phyloP scores from a whole-genome alignment of 805 yeast species.

The Candida patagonica region DNA sequence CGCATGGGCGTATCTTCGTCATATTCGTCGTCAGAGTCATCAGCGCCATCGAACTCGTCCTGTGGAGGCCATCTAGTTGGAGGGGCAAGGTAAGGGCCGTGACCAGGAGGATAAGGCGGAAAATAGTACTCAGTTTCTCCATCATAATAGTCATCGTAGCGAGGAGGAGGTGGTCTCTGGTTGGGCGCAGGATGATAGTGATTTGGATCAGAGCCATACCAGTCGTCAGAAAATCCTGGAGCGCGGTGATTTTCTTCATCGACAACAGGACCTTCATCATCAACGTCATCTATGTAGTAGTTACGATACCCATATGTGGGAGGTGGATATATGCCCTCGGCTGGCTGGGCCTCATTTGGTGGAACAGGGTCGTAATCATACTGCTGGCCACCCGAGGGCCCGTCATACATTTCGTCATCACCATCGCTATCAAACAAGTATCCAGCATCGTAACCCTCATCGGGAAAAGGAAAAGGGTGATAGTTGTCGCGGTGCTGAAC shows the following conservation, averaged over 20 bases:
- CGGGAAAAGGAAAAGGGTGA: slow-evolving; percentile 8
- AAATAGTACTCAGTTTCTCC: background rate
- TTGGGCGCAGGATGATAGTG: slow-evolving; percentile 1
- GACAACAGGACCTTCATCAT: background rate
- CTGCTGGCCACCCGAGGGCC: background rate
- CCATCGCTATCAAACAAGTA: slow-evolving; percentile 6
- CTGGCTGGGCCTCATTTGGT: background rate
- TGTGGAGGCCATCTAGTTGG: background rate
- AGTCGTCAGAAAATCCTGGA: background rate
- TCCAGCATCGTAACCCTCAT: slow-evolving; percentile 1
- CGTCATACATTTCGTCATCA: background rate
- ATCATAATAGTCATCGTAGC: background rate
- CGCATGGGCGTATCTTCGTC: background rate
- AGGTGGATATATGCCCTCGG: too few species aligned
- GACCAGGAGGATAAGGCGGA: background rate
- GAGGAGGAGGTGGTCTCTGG: background rate
- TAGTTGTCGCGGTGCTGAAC: slow-evolving; percentile 16
- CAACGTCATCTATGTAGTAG: too few species aligned
- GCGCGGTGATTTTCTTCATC: background rate
- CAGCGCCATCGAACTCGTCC: slow-evolving; percentile 3
- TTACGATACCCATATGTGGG: too few species aligned
- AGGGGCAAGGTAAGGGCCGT: background rate
- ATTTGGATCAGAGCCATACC: slow-evolving; percentile 2
- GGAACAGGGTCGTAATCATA: background rate
- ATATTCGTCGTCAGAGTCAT: slow-evolving; percentile 5